Evolutionary conservation across 768 basidiomycete genomes (phyloP).

Genomic region (Nidula microcarpa): DNA sequence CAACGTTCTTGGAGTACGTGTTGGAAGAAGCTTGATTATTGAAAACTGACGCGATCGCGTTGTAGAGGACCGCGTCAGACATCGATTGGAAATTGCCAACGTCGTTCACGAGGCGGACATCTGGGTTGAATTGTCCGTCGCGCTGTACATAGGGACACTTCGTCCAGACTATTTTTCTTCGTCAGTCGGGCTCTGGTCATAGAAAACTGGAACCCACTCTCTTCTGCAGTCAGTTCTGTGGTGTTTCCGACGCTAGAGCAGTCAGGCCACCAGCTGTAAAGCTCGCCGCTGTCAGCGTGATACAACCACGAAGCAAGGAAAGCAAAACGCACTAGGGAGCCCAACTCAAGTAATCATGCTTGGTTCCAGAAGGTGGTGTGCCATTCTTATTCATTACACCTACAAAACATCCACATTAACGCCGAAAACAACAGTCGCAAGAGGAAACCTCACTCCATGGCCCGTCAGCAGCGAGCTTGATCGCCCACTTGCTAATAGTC

Average conservation of each 20-base stretch:
- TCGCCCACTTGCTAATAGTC: constrained; percentile 46
- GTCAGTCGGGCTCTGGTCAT: no score
- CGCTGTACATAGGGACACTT: constrained; percentile 52
- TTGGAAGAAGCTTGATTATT: constrained; percentile 28
- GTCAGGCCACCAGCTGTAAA: constrained; percentile 56
- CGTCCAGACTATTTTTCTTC: constrained; percentile 42
- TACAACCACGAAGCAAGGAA: neutral
- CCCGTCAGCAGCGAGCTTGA: constrained; percentile 33
- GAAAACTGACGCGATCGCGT: constrained; percentile 52
- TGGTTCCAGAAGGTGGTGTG: constrained; percentile 46
- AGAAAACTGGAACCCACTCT: constrained; percentile 31
- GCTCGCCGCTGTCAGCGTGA: neutral
- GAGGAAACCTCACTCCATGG: constrained; percentile 49
- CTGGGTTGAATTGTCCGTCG: constrained; percentile 68
- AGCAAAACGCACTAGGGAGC: constrained; percentile 54
- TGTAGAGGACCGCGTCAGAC: constrained; percentile 60
- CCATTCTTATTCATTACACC: constrained; percentile 48
- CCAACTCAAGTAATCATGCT: constrained; percentile 68
- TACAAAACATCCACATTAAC: constrained; percentile 12
- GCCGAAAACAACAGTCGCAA: neutral
- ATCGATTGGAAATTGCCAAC: constrained; percentile 52
- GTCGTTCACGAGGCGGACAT: constrained; percentile 52
- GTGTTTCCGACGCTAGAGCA: constrained; percentile 57
- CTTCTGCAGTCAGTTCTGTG: constrained; percentile 47
- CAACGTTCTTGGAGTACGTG: constrained; percentile 38